These are phyloP conservation scores for Aspergillus carbonarius DNA, from an alignment of 2,329 filamentous ascomycete species.

Conservation along the genomic window DNA sequence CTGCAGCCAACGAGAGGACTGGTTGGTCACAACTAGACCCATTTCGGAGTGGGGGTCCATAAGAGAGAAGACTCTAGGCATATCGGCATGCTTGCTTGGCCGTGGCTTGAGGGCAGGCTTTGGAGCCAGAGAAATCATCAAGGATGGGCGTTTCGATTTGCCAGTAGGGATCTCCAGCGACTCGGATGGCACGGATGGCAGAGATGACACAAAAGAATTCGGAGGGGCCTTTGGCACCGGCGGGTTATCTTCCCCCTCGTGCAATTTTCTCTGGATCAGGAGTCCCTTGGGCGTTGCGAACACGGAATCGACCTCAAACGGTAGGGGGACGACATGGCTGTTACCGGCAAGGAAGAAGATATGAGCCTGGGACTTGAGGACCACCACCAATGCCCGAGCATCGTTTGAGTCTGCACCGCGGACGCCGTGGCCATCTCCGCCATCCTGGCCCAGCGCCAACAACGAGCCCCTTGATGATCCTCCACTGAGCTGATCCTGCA, in stretches of 20 bases:
- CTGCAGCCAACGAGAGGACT: constrained; percentile 34
- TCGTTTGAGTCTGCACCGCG: constrained; percentile 22
- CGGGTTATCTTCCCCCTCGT: constrained; percentile 25
- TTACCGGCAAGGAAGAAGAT: constrained; percentile 87
- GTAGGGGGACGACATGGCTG: constrained; percentile 86
- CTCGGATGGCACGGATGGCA: constrained; percentile 46
- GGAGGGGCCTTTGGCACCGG: constrained; percentile 61
- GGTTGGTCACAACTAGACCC: constrained; percentile 70
- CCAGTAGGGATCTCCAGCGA: constrained; percentile 34
- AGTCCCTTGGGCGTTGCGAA: constrained; percentile 80
- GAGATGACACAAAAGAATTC: constrained; percentile 77
- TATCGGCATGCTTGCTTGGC: constrained; percentile 55
- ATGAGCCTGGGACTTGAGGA: constrained; percentile 89
- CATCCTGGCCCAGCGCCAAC: background rate
- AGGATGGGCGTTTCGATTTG: constrained; percentile 47
- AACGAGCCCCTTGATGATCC: constrained; percentile 23
- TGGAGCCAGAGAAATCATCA: constrained; percentile 50
- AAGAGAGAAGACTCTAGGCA: constrained; percentile 71
- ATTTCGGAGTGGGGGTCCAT: constrained; percentile 84
- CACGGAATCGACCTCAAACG: constrained; percentile 88
- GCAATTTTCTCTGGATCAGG: constrained; percentile 77
- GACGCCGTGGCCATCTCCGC: background rate
- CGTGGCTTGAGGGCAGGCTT: constrained; percentile 58
- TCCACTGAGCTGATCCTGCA: constrained; percentile 18
- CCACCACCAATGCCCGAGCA: constrained; percentile 74